phyloP scores from a whole-genome alignment of 768 basidiomycete species.

The Neoboletus magnificus region DNA sequence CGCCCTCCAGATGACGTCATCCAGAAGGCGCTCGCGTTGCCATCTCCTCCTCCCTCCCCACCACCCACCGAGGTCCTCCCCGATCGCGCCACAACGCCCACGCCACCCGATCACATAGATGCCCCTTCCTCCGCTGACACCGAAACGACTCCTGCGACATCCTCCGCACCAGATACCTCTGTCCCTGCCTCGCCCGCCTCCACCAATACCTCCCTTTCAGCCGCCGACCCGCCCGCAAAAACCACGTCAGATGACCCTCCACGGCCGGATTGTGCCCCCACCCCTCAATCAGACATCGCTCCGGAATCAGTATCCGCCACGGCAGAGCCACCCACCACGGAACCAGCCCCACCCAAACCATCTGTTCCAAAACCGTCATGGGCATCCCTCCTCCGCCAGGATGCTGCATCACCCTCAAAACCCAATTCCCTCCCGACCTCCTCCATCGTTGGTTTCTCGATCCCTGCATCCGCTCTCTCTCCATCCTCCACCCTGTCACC shows the following conservation, averaged over 20 bases:
- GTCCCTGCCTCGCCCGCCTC: slow-evolving; percentile 55
- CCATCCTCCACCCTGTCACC: slow-evolving; percentile 23
- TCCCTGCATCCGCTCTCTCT: slow-evolving; percentile 47
- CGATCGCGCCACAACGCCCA: slow-evolving; percentile 4
- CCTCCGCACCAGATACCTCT: slow-evolving; percentile 47
- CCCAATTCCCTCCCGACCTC: slow-evolving; percentile 61
- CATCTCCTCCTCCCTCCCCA: slow-evolving; percentile 50
- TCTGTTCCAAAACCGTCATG: slow-evolving; percentile 59
- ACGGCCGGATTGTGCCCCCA: slow-evolving; percentile 13
- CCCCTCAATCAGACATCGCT: slow-evolving; percentile 8
- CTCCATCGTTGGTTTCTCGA: slow-evolving; percentile 68
- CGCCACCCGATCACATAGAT: slow-evolving; percentile 19
- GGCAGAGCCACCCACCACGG: background rate
- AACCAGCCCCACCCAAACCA: slow-evolving; percentile 22
- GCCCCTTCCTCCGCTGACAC: slow-evolving; percentile 46
- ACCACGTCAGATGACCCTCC: slow-evolving; percentile 1
- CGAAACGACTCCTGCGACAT: slow-evolving; percentile 49
- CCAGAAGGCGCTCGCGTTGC: slow-evolving; percentile 48
- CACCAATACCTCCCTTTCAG: slow-evolving; percentile 57
- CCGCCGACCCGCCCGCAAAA: slow-evolving; percentile 23
- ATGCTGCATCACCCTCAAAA: slow-evolving; percentile 39
- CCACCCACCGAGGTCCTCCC: slow-evolving; percentile 14
- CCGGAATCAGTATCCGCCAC: background rate
- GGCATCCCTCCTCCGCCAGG: slow-evolving; percentile 65
- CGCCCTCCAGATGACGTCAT: slow-evolving; percentile 60